Percentiles rank a stretch among this genome's conserved stretches.
phyloP scores from a whole-genome alignment of 768 basidiomycete species.

The Macrolepiota fuliginosa region DNA sequence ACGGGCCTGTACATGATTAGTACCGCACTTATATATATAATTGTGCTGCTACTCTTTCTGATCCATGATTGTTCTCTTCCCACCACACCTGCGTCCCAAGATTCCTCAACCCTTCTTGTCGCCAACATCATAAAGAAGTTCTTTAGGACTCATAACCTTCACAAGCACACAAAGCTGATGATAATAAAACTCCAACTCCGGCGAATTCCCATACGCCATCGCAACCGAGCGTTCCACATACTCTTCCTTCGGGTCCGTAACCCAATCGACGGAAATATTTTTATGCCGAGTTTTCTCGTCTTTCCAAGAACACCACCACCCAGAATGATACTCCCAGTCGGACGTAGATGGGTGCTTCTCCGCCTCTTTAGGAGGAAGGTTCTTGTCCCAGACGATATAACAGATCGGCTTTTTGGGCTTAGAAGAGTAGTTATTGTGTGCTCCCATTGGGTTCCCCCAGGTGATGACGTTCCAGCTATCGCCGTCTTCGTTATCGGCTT shows the following conservation, averaged over 20 bases:
- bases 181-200: neutral
- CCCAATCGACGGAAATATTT: neutral
- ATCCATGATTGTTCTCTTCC: neutral
- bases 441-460: neutral
- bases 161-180: conserved; percentile 1
- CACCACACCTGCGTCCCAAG: too few relatives aligned
- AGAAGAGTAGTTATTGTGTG: too few relatives aligned
- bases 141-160: neutral
- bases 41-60: too few relatives aligned
- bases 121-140: neutral
- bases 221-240: neutral
- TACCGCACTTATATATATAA: too few relatives aligned
- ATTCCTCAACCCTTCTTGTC: neutral
- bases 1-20: too few relatives aligned
- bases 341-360: too few relatives aligned
- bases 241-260: neutral
- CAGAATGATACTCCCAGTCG: neutral
- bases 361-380: neutral
- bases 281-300: neutral
- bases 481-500: neutral
- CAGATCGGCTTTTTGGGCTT: too few relatives aligned
- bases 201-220: neutral
- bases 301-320: neutral
- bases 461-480: neutral
- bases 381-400: neutral